A percentile compares a stretch with the other conserved stretches of the same genome.
phyloP scores from a whole-genome alignment of 805 yeast species.

The Teunomyces stri region DNA sequence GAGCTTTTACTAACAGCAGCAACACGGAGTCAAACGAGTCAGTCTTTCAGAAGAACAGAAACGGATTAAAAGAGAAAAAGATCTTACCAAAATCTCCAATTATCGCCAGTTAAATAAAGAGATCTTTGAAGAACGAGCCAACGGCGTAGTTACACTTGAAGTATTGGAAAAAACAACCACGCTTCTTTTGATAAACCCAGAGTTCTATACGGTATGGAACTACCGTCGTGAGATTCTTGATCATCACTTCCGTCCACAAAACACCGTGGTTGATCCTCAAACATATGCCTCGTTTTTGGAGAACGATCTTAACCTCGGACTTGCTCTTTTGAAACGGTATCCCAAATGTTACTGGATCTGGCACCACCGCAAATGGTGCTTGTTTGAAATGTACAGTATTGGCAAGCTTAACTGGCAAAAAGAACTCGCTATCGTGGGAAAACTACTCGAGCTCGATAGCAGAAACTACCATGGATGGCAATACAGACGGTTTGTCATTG shows the following conservation, averaged over 20 bases:
- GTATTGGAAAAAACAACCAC: constrained; percentile 54
- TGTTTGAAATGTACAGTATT: constrained; percentile 44
- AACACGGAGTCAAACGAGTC: constrained; percentile 74
- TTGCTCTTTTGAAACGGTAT: constrained; percentile 54
- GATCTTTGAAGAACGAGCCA: constrained; percentile 35
- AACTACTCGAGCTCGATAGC: constrained; percentile 66
- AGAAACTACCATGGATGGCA: constrained; percentile 97
- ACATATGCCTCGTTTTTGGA: constrained; percentile 35
- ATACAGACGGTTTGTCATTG: constrained; percentile 73
- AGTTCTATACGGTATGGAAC: constrained; percentile 88
- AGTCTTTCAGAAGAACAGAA: constrained; percentile 56
- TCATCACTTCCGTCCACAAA: constrained; percentile 21
- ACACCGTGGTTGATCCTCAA: constrained; percentile 5
- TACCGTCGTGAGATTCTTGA: constrained; percentile 70
- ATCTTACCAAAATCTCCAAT: constrained; percentile 55
- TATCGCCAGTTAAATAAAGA: constrained; percentile 48
- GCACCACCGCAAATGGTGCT: constrained; percentile 87
- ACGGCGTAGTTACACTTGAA: constrained; percentile 17
- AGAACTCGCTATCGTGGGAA: constrained; percentile 69
- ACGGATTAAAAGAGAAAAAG: constrained; percentile 51
- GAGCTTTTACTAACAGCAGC: constrained; percentile 13
- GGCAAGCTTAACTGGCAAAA: constrained; percentile 59
- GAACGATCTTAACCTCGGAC: constrained; percentile 60
- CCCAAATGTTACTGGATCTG: constrained; percentile 98
- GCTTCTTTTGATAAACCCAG: constrained; percentile 71